Percentiles rank a stretch among this genome's conserved stretches.
Evolutionary conservation across 2,329 filamentous ascomycete genomes (phyloP).

Genomic region (Trichothecium roseum): DNA sequence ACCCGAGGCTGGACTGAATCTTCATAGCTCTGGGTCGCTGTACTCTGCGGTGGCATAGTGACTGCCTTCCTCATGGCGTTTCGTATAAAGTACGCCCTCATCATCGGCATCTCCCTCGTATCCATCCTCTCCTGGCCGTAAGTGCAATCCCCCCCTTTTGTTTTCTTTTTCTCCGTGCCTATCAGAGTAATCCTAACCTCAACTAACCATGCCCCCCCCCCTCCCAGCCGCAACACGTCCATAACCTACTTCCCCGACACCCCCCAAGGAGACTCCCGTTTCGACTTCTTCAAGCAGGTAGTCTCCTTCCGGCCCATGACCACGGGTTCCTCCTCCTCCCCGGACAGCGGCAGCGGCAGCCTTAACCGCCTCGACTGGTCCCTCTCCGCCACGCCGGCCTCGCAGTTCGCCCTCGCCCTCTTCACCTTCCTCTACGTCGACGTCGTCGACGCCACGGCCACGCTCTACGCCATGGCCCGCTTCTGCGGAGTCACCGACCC

Average conservation of each 20-base stretch:
- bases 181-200: too few species aligned
- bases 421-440: slow-evolving; percentile 75
- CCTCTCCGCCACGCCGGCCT: slow-evolving; percentile 35
- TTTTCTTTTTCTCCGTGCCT: not conserved
- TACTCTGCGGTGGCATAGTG: slow-evolving; percentile 69
- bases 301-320: slow-evolving; percentile 62
- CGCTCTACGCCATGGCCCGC: slow-evolving; percentile 71
- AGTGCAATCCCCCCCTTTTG: slow-evolving; percentile 16
- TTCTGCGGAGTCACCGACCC: slow-evolving; percentile 57
- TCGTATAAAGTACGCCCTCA: slow-evolving; percentile 63
- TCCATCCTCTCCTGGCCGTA: slow-evolving; percentile 67
- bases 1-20: not conserved
- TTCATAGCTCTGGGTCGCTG: slow-evolving; percentile 67
- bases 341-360: too few species aligned
- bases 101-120: slow-evolving; percentile 61
- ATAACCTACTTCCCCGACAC: slow-evolving; percentile 67
- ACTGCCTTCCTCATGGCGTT: slow-evolving; percentile 75
- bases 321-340: too few species aligned
- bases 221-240: slow-evolving; percentile 50
- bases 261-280: slow-evolving; percentile 50
- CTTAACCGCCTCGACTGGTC: slow-evolving; percentile 59
- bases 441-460: slow-evolving; percentile 69
- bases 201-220: too few species aligned
- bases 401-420: slow-evolving; percentile 59
- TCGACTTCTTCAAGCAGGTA: slow-evolving; percentile 63